phyloP scores from a whole-genome alignment of 345 rosid genomes.

The Murraya koenigii region DNA sequence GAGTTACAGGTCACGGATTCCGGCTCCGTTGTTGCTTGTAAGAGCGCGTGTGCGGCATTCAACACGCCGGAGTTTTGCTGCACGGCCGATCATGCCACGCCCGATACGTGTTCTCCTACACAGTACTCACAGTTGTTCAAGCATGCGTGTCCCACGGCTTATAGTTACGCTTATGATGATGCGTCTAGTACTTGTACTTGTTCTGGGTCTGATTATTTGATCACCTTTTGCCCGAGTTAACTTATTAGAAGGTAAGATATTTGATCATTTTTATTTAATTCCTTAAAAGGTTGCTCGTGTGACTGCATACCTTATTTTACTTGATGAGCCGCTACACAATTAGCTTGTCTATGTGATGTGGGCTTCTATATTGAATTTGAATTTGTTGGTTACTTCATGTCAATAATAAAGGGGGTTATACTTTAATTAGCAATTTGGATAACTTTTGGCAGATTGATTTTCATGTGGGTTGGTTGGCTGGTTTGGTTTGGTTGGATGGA shows the following conservation, averaged over 20 bases:
- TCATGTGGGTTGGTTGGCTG: too few relatives aligned
- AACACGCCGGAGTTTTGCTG: constrained; percentile 78
- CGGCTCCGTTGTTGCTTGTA: constrained; percentile 67
- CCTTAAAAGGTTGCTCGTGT: not conserved
- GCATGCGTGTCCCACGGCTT: constrained; percentile 82
- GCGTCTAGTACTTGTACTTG: constrained; percentile 83
- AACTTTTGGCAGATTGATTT: not conserved
- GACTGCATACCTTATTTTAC: too few relatives aligned
- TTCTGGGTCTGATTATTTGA: constrained; percentile 65
- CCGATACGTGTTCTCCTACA: constrained; percentile 72
- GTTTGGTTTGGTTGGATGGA: not conserved
- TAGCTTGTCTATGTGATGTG: not conserved
- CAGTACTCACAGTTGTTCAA: constrained; percentile 78
- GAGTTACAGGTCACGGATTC: constrained; percentile 52
- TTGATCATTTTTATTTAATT: not conserved
- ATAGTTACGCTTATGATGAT: constrained; percentile 92
- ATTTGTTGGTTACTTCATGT: too few relatives aligned
- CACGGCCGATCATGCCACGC: constrained; percentile 67
- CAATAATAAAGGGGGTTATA: too few relatives aligned
- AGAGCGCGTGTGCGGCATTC: constrained; percentile 83
- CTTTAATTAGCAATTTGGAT: not conserved
- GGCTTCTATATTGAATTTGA: too few relatives aligned
- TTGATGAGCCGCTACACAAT: not conserved
- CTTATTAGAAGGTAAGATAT: not conserved
- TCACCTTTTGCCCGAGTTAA: constrained; percentile 63